Conservation (phyloP, 2,329 filamentous ascomycete genomes). For the Penicillium sp. region DNA sequence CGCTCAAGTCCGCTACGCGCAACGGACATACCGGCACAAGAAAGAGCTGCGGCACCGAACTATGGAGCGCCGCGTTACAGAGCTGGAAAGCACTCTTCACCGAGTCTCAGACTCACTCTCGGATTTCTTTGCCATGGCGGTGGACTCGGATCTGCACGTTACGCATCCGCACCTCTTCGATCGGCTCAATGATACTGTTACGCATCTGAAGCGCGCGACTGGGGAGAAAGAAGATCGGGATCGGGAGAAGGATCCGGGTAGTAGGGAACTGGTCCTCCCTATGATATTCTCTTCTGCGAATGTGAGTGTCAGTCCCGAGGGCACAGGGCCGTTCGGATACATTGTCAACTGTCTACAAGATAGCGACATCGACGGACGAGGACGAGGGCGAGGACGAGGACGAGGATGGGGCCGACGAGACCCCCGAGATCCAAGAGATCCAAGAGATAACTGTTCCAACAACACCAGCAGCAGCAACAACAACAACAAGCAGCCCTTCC, state of each 20-base stretch:
- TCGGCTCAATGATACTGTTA: neutral
- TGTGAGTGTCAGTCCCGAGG: neutral
- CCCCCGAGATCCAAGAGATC: too few species aligned
- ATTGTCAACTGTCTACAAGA: neutral
- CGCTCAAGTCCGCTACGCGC: slow-evolving; percentile 83
- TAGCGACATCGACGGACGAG: neutral
- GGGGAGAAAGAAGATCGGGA: too few species aligned
- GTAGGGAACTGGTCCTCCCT: neutral
- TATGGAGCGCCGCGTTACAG: slow-evolving; percentile 70
- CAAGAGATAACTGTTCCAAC: neutral
- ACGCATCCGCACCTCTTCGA: slow-evolving; percentile 12
- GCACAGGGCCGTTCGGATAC: slow-evolving; percentile 2
- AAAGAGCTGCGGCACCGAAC: slow-evolving; percentile 79
- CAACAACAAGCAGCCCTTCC: neutral
- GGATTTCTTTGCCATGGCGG: slow-evolving; percentile 66
- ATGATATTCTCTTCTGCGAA: neutral
- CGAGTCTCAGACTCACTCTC: slow-evolving; percentile 75
- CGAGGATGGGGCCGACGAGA: too few species aligned
- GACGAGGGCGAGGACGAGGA: too few species aligned
- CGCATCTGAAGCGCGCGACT: neutral
- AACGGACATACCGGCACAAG: slow-evolving; percentile 79
- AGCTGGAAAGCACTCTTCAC: slow-evolving; percentile 69
- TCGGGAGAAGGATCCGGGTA: too few species aligned
- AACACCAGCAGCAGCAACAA: too few species aligned
- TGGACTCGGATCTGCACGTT: slow-evolving; percentile 50